Conservation (phyloP, 139 green algal genomes). For the Edaphochlamys debaryana region DNA sequence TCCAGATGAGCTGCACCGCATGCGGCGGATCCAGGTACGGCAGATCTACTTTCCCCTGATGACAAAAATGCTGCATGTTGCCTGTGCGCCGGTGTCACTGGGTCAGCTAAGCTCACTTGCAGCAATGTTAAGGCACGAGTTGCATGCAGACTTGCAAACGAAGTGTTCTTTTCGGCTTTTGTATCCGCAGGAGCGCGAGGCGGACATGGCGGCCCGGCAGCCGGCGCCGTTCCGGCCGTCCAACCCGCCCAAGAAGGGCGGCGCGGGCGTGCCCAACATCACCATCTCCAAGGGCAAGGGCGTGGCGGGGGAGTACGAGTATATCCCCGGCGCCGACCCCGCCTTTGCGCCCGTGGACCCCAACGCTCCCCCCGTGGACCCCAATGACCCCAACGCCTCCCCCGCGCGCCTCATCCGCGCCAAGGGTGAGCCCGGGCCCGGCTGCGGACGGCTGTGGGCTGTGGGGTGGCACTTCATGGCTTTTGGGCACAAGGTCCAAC, state of each 20-base stretch:
- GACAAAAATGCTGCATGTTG: too few relatives aligned
- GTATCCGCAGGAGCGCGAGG: conserved; percentile 38
- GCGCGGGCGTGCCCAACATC: conserved; percentile 53
- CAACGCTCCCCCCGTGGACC: not conserved
- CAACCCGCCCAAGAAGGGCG: conserved; percentile 55
- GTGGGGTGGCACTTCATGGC: too few relatives aligned
- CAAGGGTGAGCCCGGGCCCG: too few relatives aligned
- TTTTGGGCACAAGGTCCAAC: too few relatives aligned
- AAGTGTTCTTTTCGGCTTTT: too few relatives aligned
- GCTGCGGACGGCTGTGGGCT: too few relatives aligned
- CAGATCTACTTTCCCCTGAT: too few relatives aligned
- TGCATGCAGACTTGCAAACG: too few relatives aligned
- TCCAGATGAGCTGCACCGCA: conserved; percentile 24
- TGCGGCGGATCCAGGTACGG: conserved; percentile 4
- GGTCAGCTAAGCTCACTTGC: too few relatives aligned
- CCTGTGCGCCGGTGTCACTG: too few relatives aligned
- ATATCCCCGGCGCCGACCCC: conserved; percentile 29
- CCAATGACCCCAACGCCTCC: not conserved
- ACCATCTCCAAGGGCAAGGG: conserved; percentile 63
- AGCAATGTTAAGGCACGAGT: too few relatives aligned
- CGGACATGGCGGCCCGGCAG: conserved; percentile 47
- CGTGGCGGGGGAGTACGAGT: conserved; percentile 61
- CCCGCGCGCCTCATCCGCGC: not conserved
- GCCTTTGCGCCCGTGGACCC: not conserved
- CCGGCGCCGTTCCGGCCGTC: conserved; percentile 65